These are phyloP conservation scores for Gamarada debralockiae DNA, from an alignment of 495 filamentous ascomycete genomes.

Conservation along the genomic window DNA sequence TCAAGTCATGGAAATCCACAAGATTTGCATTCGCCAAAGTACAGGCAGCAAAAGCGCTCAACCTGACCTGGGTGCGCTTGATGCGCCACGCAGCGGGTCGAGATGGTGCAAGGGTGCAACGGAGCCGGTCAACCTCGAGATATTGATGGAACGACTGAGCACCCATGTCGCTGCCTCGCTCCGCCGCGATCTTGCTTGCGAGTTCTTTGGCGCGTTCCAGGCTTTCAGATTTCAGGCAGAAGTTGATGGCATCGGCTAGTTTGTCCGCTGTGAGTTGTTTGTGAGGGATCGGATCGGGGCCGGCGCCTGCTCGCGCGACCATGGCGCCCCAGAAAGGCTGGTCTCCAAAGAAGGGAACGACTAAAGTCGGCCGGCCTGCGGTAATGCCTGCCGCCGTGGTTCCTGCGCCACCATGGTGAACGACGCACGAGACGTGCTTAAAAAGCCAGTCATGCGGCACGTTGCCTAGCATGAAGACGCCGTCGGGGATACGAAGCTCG, in stretches of 20 bases:
- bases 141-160: slow-evolving; percentile 64
- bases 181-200: slow-evolving; percentile 54
- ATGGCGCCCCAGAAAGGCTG: slow-evolving; percentile 79
- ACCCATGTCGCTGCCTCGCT: slow-evolving; percentile 57
- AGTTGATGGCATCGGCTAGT: slow-evolving; percentile 56
- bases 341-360: slow-evolving; percentile 82
- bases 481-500: slow-evolving; percentile 36
- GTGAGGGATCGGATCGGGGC: slow-evolving; percentile 64
- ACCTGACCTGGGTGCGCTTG: slow-evolving; percentile 50
- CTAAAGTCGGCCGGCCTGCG: slow-evolving; percentile 60
- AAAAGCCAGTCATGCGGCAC: slow-evolving; percentile 79
- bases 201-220: slow-evolving; percentile 57
- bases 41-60: slow-evolving; percentile 68
- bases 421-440: slow-evolving; percentile 57
- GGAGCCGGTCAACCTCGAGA: slow-evolving; percentile 50
- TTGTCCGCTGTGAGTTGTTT: slow-evolving; percentile 52
- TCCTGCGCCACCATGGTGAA: slow-evolving; percentile 75
- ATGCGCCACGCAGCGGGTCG: slow-evolving; percentile 65
- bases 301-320: slow-evolving; percentile 64
- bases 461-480: slow-evolving; percentile 59
- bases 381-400: slow-evolving; percentile 65
- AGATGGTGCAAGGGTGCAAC: slow-evolving; percentile 58
- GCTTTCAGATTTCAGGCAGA: too few species aligned
- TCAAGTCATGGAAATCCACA: too few species aligned
- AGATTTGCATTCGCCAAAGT: too few species aligned